phyloP scores from a whole-genome alignment of 257 asterid genomes.

The Plantago elongata region DNA sequence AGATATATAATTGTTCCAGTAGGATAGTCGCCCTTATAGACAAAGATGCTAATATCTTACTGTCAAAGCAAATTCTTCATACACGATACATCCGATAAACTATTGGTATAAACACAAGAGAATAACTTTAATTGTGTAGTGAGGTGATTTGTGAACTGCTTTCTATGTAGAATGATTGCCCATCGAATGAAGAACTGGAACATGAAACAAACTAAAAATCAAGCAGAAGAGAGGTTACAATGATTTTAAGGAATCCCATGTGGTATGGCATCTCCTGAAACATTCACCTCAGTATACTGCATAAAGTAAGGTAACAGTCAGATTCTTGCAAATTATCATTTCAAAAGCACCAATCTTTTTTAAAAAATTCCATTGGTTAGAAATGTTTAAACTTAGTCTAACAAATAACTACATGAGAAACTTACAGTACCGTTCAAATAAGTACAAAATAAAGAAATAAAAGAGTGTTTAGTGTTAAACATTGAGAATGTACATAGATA shows the following conservation, averaged over 20 bases:
- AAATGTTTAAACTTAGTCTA: background rate
- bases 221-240: slow-evolving; percentile 11
- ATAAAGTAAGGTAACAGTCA: slow-evolving; percentile 2
- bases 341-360: background rate
- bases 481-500: no score
- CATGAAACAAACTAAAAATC: slow-evolving; percentile 11
- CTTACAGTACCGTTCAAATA: no score
- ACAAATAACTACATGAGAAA: background rate
- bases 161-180: no score
- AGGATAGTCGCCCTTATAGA: background rate
- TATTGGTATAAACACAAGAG: background rate
- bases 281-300: slow-evolving; percentile 37
- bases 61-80: background rate
- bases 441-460: no score
- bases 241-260: background rate
- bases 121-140: no score
- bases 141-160: no score
- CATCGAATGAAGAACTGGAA: background rate
- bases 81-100: background rate
- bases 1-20: background rate
- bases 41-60: background rate
- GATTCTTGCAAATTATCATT: no score
- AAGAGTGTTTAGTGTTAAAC: no score
- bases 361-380: background rate
- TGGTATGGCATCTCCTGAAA: slow-evolving; percentile 16